Evolutionary conservation across 352 stramenopile genomes (phyloP), one percentile per base, ranked within the genome.

Genomic region (Blastocystis sp.): DNA sequence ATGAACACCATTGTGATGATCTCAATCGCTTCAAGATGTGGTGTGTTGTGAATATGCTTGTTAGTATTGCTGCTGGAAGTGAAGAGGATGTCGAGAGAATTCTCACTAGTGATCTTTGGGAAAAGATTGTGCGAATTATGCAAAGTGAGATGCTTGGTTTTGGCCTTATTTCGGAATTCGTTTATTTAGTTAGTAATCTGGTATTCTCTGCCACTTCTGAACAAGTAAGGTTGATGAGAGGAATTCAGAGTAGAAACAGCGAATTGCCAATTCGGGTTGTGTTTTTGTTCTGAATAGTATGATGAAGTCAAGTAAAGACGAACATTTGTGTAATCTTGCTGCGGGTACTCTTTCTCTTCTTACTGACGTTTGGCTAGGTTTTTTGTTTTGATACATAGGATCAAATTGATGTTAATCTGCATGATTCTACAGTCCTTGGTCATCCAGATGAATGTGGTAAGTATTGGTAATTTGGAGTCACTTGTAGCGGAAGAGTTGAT

Each of bases 151-250:
- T 6, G 51, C 17, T 33, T 19, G n/a, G 37, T 40, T 35, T 24
- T 17, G 70, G 70, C 6, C 37, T 81, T 6, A 44, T 60, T 13
- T 66, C 24, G 44, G 70, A 81, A 44, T 81, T 81, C 33, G 70
- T 81, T 40, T 81, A 64, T 44, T 60, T 64, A 19, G 17, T 81
- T 44, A 81, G 70, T 44, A 62, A 81, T 81, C 37, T 81, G 70
- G 51, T 81, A 15, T 60, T 24, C 40, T 81, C 70, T 33, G 70
- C 37, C 9, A 64, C 40, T 6, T 22, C 33, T 35, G 40, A 53
- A 51, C 70, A 81, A 56, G 70, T 81, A 19, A 42, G 17, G 51
- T 22, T 33, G 44, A 42, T 60, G 60, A 33, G 2, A 33, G 15
- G 37, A 44, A 81, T 60, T 27, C 7, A 33, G n/a, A 17, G 42